Base-by-base conservation (phyloP, 805 yeast genomes). In the Suhomyces vadensis region DNA sequence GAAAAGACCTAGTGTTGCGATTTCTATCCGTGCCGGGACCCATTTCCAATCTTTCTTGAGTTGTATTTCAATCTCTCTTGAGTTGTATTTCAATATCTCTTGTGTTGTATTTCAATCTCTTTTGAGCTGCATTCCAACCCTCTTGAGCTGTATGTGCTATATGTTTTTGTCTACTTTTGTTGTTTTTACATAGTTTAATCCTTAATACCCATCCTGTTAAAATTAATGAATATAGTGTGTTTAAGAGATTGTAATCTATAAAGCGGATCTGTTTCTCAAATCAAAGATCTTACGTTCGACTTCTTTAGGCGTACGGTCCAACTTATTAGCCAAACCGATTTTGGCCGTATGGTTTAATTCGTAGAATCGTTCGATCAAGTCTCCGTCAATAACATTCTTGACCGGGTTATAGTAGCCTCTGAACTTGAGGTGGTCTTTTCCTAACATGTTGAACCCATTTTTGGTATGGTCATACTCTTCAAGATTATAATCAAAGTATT, bases 301-400 rank as follows among this genome's bases (percentile, higher is more conserved):
- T 26, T 80, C 82, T 36, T 62, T 55, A 1, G 79, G 74, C 1
- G 71, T 54, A 47, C 78, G 64, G 24, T 78, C 81, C 55, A 80
- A 55, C 36, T 63, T 63, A 10, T 63, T 54, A 6, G 74, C 72
- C 22, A 77, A 64, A 14, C 56, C 61, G 16, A 67, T 52, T 44
- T 75, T 71, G 3, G 61, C 56, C 1, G 65, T 53, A 1, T 61
- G 58, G 10, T 57, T 55, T 16, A 78, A 58, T 7, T 60, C 55
- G 38, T 57, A 63, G 55, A 70, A 87, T 33, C 64, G 60, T 54
- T 89, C 97, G 38, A 92, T 70, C 11, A 87, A 68, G 58, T 94
- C 98, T 7, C 99, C 99, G 64, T 94, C 97, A 31, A 94, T 74
- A 2, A 86, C 82, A 39, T 80, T 76, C 50, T 82, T 83, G 2